A percentile compares a stretch with the other conserved stretches of the same genome.
These are phyloP conservation scores for Syzygium grande DNA, from an alignment of 345 rosid genomes.

Conservation along the genomic window DNA sequence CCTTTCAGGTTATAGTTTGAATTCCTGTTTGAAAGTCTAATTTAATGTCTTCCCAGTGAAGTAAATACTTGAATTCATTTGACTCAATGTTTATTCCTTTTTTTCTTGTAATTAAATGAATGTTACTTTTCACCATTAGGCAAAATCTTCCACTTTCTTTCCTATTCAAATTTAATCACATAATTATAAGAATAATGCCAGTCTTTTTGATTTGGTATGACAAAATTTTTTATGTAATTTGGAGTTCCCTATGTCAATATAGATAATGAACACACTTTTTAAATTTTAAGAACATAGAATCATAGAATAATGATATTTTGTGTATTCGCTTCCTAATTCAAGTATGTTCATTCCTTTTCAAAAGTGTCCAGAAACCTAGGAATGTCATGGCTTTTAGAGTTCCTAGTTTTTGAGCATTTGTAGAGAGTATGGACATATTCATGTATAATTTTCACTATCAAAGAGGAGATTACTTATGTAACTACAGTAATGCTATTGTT, in stretches of 20 bases:
- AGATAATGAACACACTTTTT: not conserved
- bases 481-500: not conserved
- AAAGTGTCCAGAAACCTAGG: not conserved
- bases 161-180: not conserved
- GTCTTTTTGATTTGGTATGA: not conserved
- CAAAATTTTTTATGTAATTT: not conserved
- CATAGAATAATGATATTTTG: not conserved
- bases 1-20: not conserved
- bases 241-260: not conserved
- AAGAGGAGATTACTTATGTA: not conserved
- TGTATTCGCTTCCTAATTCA: not conserved
- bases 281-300: not conserved
- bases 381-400: not conserved
- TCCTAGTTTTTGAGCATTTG: not conserved
- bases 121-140: not conserved
- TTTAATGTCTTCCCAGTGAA: not conserved
- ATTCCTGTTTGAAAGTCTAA: not conserved
- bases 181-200: not conserved
- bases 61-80: not conserved
- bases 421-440: not conserved
- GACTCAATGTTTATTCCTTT: not conserved
- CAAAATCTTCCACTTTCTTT: not conserved
- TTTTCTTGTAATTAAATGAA: not conserved
- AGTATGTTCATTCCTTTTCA: not conserved
- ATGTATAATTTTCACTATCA: not conserved